Evolutionary conservation across 345 rosid species (phyloP), one percentile per base, ranked within the genome.

Genomic region (Turnera subulata): DNA sequence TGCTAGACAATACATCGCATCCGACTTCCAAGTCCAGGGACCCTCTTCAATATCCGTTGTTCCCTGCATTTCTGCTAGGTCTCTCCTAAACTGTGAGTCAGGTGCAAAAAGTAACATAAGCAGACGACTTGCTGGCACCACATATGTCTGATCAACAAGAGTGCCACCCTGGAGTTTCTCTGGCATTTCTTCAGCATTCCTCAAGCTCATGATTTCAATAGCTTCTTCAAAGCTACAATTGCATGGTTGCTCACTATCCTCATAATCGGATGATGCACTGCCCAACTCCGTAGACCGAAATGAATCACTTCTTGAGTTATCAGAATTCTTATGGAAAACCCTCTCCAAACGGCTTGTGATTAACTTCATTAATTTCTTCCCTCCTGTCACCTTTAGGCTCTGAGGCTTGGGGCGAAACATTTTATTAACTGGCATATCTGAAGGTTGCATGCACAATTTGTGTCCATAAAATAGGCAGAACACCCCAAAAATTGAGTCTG

Each of bases 51-150:
- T 61, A 70, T 84, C 84, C 45, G 78, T 64, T 18, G 85, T 73
- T 26, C 84, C 82, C 74, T 89, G 84, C 59, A 82, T 43, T 47
- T 86, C 84, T 29, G 80, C 93, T 53, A 92, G 69, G 24, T 81
- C 86, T 73, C 66, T 81, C 72, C 68, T 74, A 65, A 89, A 89
- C 50, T 80, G 73, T 0, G 93, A 89, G 72, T 73, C 72, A 11
- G 95, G 91, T 2, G 70, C 74, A 68, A 88, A 92, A 56, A 92
- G 87, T 78, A 80, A 76, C 45, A 22, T 71, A 64, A 86, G 88
- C 50, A 92, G 76, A 42, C 86, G 73, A 6, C 16, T 23, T 1
- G 93, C 71, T n/a, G 71, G 38, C 26, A 80, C 64, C 6, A 53
- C 17, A 64, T 84, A 81, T 24, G 49, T 61, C 74, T 76, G 83